A percentile compares a stretch with the other conserved stretches of the same genome.
phyloP scores from a whole-genome alignment of 129 eudicot genomes.

The carrot (Daucus carota) region DNA sequence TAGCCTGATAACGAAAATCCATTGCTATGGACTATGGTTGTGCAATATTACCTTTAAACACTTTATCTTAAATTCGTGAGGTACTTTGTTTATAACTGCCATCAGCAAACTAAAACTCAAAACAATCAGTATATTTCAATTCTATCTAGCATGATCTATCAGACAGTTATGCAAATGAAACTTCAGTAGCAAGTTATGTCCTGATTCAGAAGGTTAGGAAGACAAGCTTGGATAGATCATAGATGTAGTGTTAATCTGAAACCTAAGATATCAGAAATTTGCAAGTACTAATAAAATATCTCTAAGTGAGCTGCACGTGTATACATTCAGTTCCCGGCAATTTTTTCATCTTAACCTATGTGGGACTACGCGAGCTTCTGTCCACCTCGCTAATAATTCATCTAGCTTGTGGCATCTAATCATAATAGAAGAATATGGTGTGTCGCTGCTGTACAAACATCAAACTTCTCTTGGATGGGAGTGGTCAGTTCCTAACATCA shows the following conservation, averaged over 20 bases:
- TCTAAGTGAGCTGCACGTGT: neutral
- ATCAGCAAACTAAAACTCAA: conserved; percentile 7
- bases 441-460: neutral
- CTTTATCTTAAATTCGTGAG: conserved; percentile 91
- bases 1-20: no score
- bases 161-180: neutral
- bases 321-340: neutral
- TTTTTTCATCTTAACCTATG: neutral
- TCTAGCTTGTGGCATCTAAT: neutral
- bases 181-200: no score
- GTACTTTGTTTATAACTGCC: conserved; percentile 86
- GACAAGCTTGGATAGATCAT: neutral
- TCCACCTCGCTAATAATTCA: neutral
- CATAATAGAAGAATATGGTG: neutral
- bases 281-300: neutral
- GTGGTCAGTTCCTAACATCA: neutral
- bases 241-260: no score
- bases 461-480: neutral
- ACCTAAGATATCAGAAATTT: neutral
- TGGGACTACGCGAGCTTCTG: neutral
- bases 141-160: neutral
- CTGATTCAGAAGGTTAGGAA: neutral
- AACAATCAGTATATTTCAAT: neutral
- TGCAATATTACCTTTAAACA: conserved; percentile 67
- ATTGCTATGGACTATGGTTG: neutral